phyloP scores from a whole-genome alignment of 202 grass and related monocot genomes.

The Saccharum hybrid region DNA sequence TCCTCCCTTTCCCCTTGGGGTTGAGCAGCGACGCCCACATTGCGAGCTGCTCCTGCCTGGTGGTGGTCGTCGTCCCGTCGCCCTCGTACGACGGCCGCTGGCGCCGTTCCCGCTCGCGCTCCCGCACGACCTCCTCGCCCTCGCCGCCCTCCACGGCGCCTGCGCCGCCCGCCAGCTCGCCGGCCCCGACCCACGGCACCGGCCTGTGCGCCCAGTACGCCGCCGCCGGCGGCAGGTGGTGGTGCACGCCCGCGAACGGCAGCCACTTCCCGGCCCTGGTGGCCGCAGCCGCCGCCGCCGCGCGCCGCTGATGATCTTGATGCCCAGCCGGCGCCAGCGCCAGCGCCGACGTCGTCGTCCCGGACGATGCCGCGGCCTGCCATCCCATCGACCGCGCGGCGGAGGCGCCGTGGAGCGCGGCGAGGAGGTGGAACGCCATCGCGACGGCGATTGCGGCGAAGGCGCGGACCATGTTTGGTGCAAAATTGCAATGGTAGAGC shows the following conservation, averaged over 20 bases:
- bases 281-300: background rate
- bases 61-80: background rate
- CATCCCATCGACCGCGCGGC: conserved; percentile 6
- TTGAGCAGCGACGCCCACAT: conserved; percentile 67
- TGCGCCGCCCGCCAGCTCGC: background rate
- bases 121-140: background rate
- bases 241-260: conserved; percentile 35
- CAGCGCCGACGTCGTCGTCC: background rate
- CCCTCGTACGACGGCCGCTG: background rate
- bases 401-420: background rate
- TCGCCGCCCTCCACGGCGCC: background rate
- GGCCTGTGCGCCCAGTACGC: conserved; percentile 36
- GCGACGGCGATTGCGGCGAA: background rate
- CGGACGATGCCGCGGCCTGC: background rate
- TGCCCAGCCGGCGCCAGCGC: conserved; percentile 6
- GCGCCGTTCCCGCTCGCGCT: background rate
- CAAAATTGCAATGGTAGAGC: background rate
- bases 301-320: background rate
- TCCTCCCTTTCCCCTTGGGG: conserved; percentile 11
- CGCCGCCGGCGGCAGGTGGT: background rate
- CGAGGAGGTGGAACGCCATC: conserved; percentile 21
- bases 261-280: conserved; percentile 49
- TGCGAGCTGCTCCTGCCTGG: conserved; percentile 49
- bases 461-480: conserved; percentile 22
- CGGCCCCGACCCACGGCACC: conserved; percentile 31